Evolutionary conservation across 495 filamentous ascomycete species (phyloP).

Genomic region (Podospora conica): DNA sequence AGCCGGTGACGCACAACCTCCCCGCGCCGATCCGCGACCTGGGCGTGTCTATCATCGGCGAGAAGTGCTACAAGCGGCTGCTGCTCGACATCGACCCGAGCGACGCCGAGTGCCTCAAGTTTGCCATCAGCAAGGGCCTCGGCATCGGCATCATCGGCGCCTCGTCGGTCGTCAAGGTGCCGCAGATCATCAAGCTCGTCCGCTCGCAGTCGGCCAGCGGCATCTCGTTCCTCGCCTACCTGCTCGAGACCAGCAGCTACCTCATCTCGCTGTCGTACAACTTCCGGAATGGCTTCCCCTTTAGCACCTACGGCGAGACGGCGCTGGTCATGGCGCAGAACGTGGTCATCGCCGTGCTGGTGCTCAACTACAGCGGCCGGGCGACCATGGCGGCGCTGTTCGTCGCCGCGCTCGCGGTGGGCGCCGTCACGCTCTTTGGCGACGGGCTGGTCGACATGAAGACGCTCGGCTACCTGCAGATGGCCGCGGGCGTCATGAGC

Average conservation of each 20-base stretch:
- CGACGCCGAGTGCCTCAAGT: constrained; percentile 69
- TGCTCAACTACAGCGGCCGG: constrained; percentile 70
- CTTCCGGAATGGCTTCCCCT: constrained; percentile 80
- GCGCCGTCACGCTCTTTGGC: constrained; percentile 62
- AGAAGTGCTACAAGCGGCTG: constrained; percentile 74
- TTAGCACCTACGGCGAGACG: constrained; percentile 93
- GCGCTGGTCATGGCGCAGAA: constrained; percentile 88
- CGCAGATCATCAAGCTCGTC: constrained; percentile 88
- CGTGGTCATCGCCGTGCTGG: constrained; percentile 74
- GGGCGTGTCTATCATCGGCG: constrained; percentile 72
- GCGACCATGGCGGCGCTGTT: constrained; percentile 58
- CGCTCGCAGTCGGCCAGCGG: constrained; percentile 70
- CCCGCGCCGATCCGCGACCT: constrained; percentile 70
- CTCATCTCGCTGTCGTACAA: constrained; percentile 88
- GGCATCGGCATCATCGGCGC: constrained; percentile 88
- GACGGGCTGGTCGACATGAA: constrained; percentile 59
- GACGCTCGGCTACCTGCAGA: constrained; percentile 70
- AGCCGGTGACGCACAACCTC: constrained; percentile 72
- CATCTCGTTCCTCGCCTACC: constrained; percentile 81
- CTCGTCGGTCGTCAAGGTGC: constrained; percentile 86
- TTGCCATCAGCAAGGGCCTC: constrained; percentile 84
- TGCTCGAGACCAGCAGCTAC: constrained; percentile 80
- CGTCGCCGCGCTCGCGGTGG: constrained; percentile 64
- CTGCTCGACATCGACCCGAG: constrained; percentile 72
- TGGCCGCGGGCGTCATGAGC: constrained; percentile 72